Evolutionary conservation across 768 basidiomycete genomes (phyloP).

Genomic region (Suillus brevipes): DNA sequence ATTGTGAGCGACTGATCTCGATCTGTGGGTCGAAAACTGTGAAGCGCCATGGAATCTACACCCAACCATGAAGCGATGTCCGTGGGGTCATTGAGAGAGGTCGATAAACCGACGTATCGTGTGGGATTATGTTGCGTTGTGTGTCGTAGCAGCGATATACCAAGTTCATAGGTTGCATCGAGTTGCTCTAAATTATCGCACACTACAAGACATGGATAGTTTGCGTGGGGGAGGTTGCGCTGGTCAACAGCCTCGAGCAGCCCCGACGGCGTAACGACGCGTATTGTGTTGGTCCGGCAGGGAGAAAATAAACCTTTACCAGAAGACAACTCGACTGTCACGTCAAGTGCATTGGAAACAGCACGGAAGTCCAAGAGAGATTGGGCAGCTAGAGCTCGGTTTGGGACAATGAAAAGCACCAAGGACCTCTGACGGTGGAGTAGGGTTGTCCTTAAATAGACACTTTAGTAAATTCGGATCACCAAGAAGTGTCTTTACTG

Average conservation of each 20-base stretch:
- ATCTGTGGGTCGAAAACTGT: constrained; percentile 79
- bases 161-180: constrained; percentile 79
- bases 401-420: constrained; percentile 65
- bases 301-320: constrained; percentile 34
- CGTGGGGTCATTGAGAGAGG: constrained; percentile 76
- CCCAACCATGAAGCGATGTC: constrained; percentile 85
- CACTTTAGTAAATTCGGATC: constrained; percentile 8
- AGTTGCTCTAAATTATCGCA: constrained; percentile 87
- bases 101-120: constrained; percentile 76
- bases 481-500: constrained; percentile 30
- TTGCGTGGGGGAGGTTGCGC: constrained; percentile 32
- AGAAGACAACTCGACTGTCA: constrained; percentile 38
- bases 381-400: constrained; percentile 55
- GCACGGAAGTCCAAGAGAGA: constrained; percentile 52
- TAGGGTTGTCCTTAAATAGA: constrained; percentile 53
- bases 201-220: constrained; percentile 63
- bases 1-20: constrained; percentile 77
- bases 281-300: constrained; percentile 47
- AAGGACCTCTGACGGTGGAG: constrained; percentile 47
- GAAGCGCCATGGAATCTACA: constrained; percentile 60
- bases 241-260: constrained; percentile 40
- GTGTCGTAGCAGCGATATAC: constrained; percentile 68
- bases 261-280: constrained; percentile 54
- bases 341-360: constrained; percentile 37
- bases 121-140: constrained; percentile 60